Conservation (phyloP, 305 asterid genomes). For the Fraxinus paxiana region DNA sequence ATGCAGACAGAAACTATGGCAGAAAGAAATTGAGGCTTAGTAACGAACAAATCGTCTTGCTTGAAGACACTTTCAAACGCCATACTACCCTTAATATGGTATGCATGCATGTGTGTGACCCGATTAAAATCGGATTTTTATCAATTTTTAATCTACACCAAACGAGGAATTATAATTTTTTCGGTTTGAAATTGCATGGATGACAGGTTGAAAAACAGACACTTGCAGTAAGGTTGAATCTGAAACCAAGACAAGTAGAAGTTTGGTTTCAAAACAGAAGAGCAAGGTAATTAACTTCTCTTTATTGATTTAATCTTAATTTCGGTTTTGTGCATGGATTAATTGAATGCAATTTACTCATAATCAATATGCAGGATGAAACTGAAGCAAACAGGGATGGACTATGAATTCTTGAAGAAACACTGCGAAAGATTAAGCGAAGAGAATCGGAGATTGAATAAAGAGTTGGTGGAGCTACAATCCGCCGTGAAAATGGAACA, state of each 20-base stretch:
- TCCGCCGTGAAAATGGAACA: conserved; percentile 15
- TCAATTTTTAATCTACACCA: neutral
- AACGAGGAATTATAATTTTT: neutral
- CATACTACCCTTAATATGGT: conserved; percentile 48
- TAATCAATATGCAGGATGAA: conserved; percentile 35
- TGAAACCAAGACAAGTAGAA: conserved; percentile 40
- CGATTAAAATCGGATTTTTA: neutral
- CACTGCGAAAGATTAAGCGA: conserved; percentile 34
- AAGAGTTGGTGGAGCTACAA: conserved; percentile 33
- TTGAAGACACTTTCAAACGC: conserved; percentile 46
- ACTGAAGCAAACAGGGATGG: conserved; percentile 45
- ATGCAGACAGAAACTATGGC: conserved; percentile 11
- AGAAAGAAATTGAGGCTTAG: conserved; percentile 56
- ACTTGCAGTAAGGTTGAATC: conserved; percentile 32
- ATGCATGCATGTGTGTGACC: neutral
- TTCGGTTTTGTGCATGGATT: neutral
- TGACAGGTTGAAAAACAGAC: conserved; percentile 34
- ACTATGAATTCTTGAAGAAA: conserved; percentile 38
- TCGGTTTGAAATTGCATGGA: neutral
- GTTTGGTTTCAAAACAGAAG: conserved; percentile 45
- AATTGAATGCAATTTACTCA: neutral
- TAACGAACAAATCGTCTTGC: conserved; percentile 38
- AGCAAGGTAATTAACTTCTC: conserved; percentile 24
- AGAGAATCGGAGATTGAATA: conserved; percentile 36
- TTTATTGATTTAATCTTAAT: neutral